These are phyloP conservation scores for Curvularia sp. DNA, from an alignment of 2,329 filamentous ascomycete species.

Conservation along the genomic window DNA sequence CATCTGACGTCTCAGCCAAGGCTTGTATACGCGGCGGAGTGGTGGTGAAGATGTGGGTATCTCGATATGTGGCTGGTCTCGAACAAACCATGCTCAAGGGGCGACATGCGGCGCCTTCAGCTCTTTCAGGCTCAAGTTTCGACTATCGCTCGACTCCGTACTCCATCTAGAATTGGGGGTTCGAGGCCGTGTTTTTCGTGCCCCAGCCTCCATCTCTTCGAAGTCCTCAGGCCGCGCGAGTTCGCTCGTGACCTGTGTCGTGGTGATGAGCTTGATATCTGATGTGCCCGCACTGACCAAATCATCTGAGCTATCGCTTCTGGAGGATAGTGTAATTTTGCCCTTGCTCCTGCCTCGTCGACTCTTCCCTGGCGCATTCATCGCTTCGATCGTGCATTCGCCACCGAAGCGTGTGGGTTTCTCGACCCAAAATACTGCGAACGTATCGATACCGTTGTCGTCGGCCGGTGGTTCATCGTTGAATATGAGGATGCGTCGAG, in stretches of 20 bases:
- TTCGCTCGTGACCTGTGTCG: slow-evolving; percentile 44
- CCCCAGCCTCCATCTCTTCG: slow-evolving; percentile 43
- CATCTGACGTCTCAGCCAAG: background rate
- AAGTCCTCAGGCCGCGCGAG: slow-evolving; percentile 43
- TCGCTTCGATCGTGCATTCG: slow-evolving; percentile 53
- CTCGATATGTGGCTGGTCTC: background rate
- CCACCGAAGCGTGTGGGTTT: slow-evolving; percentile 52
- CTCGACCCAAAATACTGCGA: slow-evolving; percentile 45
- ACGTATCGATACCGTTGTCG: slow-evolving; percentile 47
- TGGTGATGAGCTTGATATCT: slow-evolving; percentile 48
- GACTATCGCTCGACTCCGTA: slow-evolving; percentile 35
- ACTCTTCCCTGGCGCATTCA: slow-evolving; percentile 6
- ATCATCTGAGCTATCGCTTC: slow-evolving; percentile 38
- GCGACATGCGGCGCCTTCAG: slow-evolving; percentile 8
- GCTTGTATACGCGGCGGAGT: background rate
- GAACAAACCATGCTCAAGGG: slow-evolving; percentile 6
- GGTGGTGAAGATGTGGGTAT: background rate
- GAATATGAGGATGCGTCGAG: slow-evolving; percentile 62
- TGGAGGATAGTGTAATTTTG: slow-evolving; percentile 25
- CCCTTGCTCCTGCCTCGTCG: slow-evolving; percentile 26
- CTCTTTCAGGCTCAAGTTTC: slow-evolving; percentile 24
- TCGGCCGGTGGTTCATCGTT: slow-evolving; percentile 55
- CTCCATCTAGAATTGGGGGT: slow-evolving; percentile 44
- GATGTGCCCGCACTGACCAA: slow-evolving; percentile 30
- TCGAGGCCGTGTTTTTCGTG: slow-evolving; percentile 32